A percentile compares a stretch with the other conserved stretches of the same genome.
phyloP scores from a whole-genome alignment of 2,329 filamentous ascomycete species.

The Fusarium sp. region DNA sequence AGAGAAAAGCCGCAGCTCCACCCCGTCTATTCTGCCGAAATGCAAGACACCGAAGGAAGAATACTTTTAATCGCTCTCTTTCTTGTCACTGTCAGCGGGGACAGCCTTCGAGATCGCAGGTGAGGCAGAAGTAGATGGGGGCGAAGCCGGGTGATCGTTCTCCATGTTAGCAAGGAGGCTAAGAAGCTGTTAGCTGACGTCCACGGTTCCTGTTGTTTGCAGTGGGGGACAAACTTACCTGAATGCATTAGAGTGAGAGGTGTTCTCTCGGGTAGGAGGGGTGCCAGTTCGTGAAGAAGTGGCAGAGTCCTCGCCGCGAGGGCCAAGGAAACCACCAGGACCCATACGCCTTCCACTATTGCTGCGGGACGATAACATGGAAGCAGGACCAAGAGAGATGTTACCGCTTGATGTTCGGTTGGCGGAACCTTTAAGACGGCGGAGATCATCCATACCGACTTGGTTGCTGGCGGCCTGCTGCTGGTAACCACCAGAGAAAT shows the following conservation, averaged over 20 bases:
- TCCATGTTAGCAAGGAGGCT: slow-evolving; percentile 72
- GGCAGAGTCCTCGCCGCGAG: slow-evolving; percentile 85
- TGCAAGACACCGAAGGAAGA: slow-evolving; percentile 56
- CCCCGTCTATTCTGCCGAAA: slow-evolving; percentile 65
- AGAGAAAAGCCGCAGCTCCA: slow-evolving; percentile 50
- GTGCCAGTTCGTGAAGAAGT: slow-evolving; percentile 91
- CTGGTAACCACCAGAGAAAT: slow-evolving; percentile 79
- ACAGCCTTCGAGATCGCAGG: slow-evolving; percentile 73
- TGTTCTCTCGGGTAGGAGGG: slow-evolving; percentile 72
- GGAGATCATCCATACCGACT: slow-evolving; percentile 90
- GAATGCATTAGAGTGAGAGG: slow-evolving; percentile 88
- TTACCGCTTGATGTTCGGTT: slow-evolving; percentile 72
- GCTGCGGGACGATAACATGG: slow-evolving; percentile 89
- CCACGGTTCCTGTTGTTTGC: background rate
- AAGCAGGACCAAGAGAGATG: slow-evolving; percentile 81
- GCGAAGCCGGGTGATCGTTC: slow-evolving; percentile 73
- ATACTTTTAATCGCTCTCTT: slow-evolving; percentile 59
- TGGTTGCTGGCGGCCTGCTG: slow-evolving; percentile 79
- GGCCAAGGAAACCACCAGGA: slow-evolving; percentile 77
- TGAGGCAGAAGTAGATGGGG: slow-evolving; percentile 75
- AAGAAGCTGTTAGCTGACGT: slow-evolving; percentile 4
- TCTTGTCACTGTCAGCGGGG: slow-evolving; percentile 65
- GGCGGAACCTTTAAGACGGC: slow-evolving; percentile 77
- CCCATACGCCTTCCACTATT: slow-evolving; percentile 88
- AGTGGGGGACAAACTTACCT: slow-evolving; percentile 71